Conservation (phyloP, 441 rosid genomes). For the Erodium moschatum region DNA sequence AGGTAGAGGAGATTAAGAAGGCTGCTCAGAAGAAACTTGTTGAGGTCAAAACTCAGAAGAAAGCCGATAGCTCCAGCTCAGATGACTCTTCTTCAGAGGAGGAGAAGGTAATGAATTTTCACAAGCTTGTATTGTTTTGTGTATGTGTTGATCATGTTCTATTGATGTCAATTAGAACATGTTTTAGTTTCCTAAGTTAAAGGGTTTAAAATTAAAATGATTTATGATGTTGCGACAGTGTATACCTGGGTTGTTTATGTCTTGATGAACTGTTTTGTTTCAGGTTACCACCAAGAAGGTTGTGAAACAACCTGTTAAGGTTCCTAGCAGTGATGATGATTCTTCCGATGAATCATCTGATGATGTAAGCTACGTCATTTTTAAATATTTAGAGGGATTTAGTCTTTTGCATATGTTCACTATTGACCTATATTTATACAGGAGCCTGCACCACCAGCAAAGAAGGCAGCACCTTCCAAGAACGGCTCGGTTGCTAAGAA, state of each 20-base stretch:
- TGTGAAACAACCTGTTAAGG: conserved; percentile 27
- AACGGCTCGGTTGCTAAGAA: background rate
- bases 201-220: no score
- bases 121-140: background rate
- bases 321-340: conserved; percentile 44
- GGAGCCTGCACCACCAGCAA: conserved; percentile 19
- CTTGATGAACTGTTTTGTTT: background rate
- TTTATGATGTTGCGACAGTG: no score
- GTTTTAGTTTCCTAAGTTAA: no score
- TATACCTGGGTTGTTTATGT: background rate
- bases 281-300: conserved; percentile 31
- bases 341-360: conserved; percentile 33
- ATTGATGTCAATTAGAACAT: no score
- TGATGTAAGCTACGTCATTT: conserved; percentile 25
- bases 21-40: conserved; percentile 40
- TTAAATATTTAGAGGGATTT: no score
- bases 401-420: no score
- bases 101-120: conserved; percentile 31
- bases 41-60: conserved; percentile 37
- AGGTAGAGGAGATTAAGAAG: conserved; percentile 36
- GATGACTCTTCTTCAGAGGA: conserved; percentile 57
- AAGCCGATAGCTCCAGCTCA: conserved; percentile 38
- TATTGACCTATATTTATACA: background rate
- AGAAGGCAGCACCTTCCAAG: conserved; percentile 27
- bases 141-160: no score